Percentiles rank a stretch among this genome's conserved stretches.
These are phyloP conservation scores for Quercus bicolor DNA, from an alignment of 306 rosid genomes.

Conservation along the genomic window DNA sequence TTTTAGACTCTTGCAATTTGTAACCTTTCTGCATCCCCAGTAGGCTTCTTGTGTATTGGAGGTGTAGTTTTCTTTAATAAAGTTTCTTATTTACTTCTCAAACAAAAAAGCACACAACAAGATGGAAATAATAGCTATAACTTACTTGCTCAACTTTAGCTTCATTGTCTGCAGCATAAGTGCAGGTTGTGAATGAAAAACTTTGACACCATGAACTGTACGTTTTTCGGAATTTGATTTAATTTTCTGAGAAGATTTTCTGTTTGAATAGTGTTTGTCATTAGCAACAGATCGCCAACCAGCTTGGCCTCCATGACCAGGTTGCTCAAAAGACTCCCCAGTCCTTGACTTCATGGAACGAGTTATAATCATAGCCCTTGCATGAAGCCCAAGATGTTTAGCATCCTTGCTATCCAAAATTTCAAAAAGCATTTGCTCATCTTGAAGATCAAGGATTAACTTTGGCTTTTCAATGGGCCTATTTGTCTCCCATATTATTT, in stretches of 20 bases:
- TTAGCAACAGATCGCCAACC: conserved; percentile 86
- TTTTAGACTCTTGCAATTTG: too few relatives aligned
- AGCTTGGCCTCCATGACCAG: conserved; percentile 77
- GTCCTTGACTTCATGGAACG: conserved; percentile 45
- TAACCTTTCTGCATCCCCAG: too few relatives aligned
- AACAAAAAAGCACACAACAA: not conserved
- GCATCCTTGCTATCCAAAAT: conserved; percentile 63
- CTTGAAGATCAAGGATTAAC: conserved; percentile 92
- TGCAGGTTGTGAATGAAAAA: conserved; percentile 92
- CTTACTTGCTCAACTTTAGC: conserved; percentile 95
- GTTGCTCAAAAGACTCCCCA: conserved; percentile 62
- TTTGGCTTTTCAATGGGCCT: conserved; percentile 55
- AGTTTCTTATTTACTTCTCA: too few relatives aligned
- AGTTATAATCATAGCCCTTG: conserved; percentile 82
- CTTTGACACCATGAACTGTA: conserved; percentile 80
- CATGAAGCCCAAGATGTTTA: conserved; percentile 69
- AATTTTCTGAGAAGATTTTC: conserved; percentile 88
- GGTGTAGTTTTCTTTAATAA: too few relatives aligned
- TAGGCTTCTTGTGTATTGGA: too few relatives aligned
- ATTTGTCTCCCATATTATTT: conserved; percentile 77
- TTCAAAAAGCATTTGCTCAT: conserved; percentile 96
- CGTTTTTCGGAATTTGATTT: conserved; percentile 91
- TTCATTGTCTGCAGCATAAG: conserved; percentile 89
- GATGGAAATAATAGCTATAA: not conserved
- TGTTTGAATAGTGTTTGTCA: conserved; percentile 84